Percentiles rank a stretch among this genome's conserved stretches.
Conservation (phyloP, 257 asterid genomes). For the Scutellaria baicalensis region DNA sequence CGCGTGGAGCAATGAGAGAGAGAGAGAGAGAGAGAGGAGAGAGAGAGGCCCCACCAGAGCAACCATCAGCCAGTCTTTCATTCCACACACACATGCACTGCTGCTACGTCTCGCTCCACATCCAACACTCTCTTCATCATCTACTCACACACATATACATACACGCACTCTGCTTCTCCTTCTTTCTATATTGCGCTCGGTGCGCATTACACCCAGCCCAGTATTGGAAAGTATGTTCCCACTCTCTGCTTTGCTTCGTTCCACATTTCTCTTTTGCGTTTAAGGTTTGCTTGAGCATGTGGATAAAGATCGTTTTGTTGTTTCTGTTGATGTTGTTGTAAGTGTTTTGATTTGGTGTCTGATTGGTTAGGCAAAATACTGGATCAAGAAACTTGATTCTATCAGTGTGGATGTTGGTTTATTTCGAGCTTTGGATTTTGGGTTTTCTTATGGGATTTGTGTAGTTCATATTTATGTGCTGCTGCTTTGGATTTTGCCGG, state of each 20-base stretch:
- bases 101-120: slow-evolving; percentile 34
- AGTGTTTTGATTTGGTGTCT: background rate
- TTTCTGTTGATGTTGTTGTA: background rate
- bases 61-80: background rate
- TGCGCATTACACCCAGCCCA: background rate
- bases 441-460: too few species aligned
- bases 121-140: slow-evolving; percentile 21
- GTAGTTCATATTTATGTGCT: background rate
- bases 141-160: background rate
- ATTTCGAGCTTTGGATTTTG: too few species aligned
- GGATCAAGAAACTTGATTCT: slow-evolving; percentile 6
- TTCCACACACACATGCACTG: slow-evolving; percentile 31
- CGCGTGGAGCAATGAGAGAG: background rate
- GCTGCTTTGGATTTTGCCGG: background rate
- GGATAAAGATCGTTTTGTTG: background rate
- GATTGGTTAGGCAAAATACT: background rate
- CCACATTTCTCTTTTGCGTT: background rate
- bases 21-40: background rate
- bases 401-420: background rate
- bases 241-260: background rate
- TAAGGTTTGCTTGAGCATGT: background rate
- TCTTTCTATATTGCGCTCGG: background rate
- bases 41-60: background rate
- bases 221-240: slow-evolving; percentile 4
- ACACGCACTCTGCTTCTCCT: slow-evolving; percentile 1